A percentile compares a stretch with the other conserved stretches of the same genome.
Conservation (phyloP, 306 rosid species). For the Alnus rubra region DNA sequence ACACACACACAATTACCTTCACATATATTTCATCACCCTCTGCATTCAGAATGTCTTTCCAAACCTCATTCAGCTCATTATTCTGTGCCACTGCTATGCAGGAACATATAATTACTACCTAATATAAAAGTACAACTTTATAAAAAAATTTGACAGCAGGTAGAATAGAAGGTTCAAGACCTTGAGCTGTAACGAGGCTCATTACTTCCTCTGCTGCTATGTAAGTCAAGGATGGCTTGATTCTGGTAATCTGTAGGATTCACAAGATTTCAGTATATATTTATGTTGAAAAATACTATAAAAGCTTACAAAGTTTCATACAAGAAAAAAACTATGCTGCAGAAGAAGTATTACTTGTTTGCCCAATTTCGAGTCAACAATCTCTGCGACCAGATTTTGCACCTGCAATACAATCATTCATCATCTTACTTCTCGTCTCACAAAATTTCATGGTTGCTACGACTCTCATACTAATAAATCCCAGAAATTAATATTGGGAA, state of each 20-base stretch:
- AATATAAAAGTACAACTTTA: background rate
- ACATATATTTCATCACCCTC: slow-evolving; percentile 97
- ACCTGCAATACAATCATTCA: slow-evolving; percentile 56
- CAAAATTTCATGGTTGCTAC: slow-evolving; percentile 4
- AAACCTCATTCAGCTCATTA: slow-evolving; percentile 83
- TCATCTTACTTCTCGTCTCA: slow-evolving; percentile 11
- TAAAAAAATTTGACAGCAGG: slow-evolving; percentile 5
- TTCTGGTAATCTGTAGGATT: slow-evolving; percentile 66
- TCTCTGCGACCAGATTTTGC: slow-evolving; percentile 89
- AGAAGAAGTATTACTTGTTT: slow-evolving; percentile 68
- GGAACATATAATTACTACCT: slow-evolving; percentile 21
- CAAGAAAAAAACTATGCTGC: slow-evolving; percentile 9
- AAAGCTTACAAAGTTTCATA: background rate
- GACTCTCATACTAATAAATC: slow-evolving; percentile 18
- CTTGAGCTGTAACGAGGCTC: slow-evolving; percentile 99
- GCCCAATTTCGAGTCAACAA: slow-evolving; percentile 84
- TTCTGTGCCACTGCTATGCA: slow-evolving; percentile 73
- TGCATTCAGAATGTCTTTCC: slow-evolving; percentile 90
- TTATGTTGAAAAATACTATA: background rate
- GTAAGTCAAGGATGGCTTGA: slow-evolving; percentile 80
- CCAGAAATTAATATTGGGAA: background rate
- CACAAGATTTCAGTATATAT: background rate
- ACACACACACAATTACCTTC: slow-evolving; percentile 52
- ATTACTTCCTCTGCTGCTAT: slow-evolving; percentile 90
- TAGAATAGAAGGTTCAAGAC: slow-evolving; percentile 39